Evolutionary conservation across 106 monocot species (phyloP), one percentile per base, ranked within the genome.

Genomic region (Platanthera zijinensis): DNA sequence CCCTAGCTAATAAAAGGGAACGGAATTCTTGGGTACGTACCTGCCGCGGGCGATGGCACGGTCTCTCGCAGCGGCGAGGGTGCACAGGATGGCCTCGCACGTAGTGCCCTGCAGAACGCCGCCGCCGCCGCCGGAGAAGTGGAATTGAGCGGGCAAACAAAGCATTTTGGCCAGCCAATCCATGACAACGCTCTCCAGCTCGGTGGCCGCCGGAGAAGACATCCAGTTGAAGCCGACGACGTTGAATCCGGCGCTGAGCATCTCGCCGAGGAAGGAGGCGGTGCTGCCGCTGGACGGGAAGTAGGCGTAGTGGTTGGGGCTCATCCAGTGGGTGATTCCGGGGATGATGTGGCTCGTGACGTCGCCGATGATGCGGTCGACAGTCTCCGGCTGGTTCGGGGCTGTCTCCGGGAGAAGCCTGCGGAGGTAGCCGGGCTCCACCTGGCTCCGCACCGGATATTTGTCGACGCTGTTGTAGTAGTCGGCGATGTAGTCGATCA

Each of bases 41-140:
- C 7, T 15, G 10, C 78, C 74, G 52, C 74, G 25, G 8, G 53
- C 6, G 18, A 75, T 11, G 6, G 52, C 53, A 3, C 22, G 30
- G 1, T 75, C 75, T 8, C 80, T 32, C 1, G 75, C 66, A 10
- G 80, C 69, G 22, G 46, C 14, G 8, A 75, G 18, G 1, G 75
- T 75, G 47, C 75, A 80, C 5, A 80, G 52, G 8, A 81, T 81
- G 19, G 81, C 75, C 49, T 81, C 81, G 75, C 81, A 81, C 0
- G 81, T 81, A 14, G 81, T 81, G 7, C 81, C 81, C 48, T 81
- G 81, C 21, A 76, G 21, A 0, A 76, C 76, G 0, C 81, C 76
- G 7, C 81, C 81, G 1, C 81, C 81, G 7, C 75, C 81, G 5
- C 81, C 81, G 22, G 81, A 75, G 76, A 81, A 81, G 47, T 76